phyloP scores from a whole-genome alignment of 139 green algal species.

The Coelastrella sp. region DNA sequence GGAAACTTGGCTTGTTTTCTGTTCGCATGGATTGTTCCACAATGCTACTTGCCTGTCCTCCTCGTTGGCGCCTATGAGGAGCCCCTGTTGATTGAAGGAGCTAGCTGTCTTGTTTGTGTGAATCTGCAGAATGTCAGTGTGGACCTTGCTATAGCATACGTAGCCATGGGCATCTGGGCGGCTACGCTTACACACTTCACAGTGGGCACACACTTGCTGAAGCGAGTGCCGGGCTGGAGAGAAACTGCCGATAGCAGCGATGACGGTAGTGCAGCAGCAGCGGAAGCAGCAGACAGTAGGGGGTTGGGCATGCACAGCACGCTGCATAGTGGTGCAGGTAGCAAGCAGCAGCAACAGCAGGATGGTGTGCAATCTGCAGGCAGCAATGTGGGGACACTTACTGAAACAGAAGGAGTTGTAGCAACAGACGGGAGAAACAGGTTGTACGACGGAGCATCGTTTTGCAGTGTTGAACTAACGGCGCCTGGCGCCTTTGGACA shows the following conservation, averaged over 20 bases:
- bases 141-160: conserved; percentile 65
- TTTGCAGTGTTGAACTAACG: not conserved
- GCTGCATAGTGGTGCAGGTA: no score
- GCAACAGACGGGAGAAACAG: not conserved
- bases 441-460: not conserved
- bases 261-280: not conserved
- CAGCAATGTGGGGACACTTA: no score
- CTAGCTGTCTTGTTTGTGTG: no score
- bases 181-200: conserved; percentile 50
- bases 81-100: no score
- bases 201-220: conserved; percentile 28
- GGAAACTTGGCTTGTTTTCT: no score
- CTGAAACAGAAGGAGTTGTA: not conserved
- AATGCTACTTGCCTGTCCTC: no score
- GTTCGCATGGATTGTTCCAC: no score
- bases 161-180: conserved; percentile 71
- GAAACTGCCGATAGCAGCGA: not conserved
- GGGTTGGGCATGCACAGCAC: not conserved
- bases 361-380: no score
- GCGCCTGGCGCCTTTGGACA: not conserved
- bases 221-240: not conserved
- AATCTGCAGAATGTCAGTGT: conserved; percentile 15
- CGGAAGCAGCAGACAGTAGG: not conserved
- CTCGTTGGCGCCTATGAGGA: no score
- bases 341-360: no score